Conservation (phyloP, 208 protist genomes). For the Phytomonas sp. region DNA sequence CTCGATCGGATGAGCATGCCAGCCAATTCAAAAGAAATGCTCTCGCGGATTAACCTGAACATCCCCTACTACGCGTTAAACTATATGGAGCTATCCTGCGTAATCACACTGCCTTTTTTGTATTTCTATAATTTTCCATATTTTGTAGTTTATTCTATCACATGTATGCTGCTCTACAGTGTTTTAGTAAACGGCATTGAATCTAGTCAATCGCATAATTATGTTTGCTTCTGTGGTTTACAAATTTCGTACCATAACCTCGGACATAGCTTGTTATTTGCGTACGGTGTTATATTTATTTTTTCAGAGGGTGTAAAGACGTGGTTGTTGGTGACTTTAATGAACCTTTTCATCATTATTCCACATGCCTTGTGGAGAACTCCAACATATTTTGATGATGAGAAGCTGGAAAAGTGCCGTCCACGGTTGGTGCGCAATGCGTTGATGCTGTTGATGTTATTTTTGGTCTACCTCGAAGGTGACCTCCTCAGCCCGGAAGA, state of each 20-base stretch:
- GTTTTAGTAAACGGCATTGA: slow-evolving; percentile 25
- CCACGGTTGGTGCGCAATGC: slow-evolving; percentile 65
- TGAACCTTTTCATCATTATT: slow-evolving; percentile 51
- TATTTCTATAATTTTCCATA: slow-evolving; percentile 51
- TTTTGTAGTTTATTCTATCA: slow-evolving; percentile 30
- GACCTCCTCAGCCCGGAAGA: slow-evolving; percentile 18
- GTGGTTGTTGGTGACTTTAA: slow-evolving; percentile 21
- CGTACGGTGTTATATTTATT: slow-evolving; percentile 27
- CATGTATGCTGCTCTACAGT: slow-evolving; percentile 29
- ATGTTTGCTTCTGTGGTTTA: slow-evolving; percentile 24
- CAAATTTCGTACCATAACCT: slow-evolving; percentile 36
- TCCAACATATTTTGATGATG: slow-evolving; percentile 79
- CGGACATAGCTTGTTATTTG: slow-evolving; percentile 28
- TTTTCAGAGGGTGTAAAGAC: slow-evolving; percentile 50
- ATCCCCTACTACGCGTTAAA: slow-evolving; percentile 77
- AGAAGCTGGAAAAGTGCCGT: slow-evolving; percentile 77
- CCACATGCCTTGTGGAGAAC: slow-evolving; percentile 60
- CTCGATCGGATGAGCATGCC: slow-evolving; percentile 40
- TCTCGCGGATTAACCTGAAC: slow-evolving; percentile 66
- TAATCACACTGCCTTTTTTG: slow-evolving; percentile 50
- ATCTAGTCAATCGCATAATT: slow-evolving; percentile 16
- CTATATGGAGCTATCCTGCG: slow-evolving; percentile 63
- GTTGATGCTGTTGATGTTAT: slow-evolving; percentile 33
- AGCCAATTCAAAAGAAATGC: slow-evolving; percentile 29
- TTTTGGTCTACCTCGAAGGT: slow-evolving; percentile 60